These are phyloP conservation scores for Chytridium lagenaria DNA, from an alignment of 371 early-diverging fungal species.

Conservation along the genomic window DNA sequence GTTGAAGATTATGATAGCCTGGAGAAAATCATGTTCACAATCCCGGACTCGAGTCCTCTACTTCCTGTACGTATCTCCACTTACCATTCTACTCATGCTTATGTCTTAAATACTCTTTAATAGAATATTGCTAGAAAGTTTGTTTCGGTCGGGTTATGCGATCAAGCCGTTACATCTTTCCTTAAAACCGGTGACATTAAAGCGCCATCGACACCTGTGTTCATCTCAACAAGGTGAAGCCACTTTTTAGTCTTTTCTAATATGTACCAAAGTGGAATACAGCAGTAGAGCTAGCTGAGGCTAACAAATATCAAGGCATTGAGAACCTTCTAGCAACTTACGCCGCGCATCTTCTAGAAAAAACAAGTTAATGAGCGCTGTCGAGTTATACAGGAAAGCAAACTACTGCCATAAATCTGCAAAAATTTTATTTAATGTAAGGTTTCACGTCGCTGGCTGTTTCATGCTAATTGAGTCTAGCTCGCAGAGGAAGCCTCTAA, in stretches of 20 bases:
- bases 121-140: conserved; percentile 57
- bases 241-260: not conserved
- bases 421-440: conserved; percentile 50
- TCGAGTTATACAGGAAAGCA: conserved; percentile 61
- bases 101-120: conserved; percentile 1
- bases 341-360: conserved; percentile 46
- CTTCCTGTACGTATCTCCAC: conserved; percentile 40
- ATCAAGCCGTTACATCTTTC: conserved; percentile 52
- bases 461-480: conserved; percentile 31
- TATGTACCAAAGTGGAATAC: conserved; percentile 51
- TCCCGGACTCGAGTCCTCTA: conserved; percentile 49
- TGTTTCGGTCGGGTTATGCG: conserved; percentile 55
- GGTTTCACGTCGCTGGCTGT: conserved; percentile 4
- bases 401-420: conserved; percentile 61
- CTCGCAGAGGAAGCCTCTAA: conserved; percentile 52
- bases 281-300: conserved; percentile 57
- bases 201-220: conserved; percentile 60
- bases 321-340: conserved; percentile 54
- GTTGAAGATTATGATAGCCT: conserved; percentile 56
- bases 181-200: conserved; percentile 53
- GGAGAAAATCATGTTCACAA: conserved; percentile 44
- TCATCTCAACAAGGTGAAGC: conserved; percentile 53
- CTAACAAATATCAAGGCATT: conserved; percentile 49
- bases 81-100: not conserved
- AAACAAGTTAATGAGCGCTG: conserved; percentile 46